Percentiles rank a stretch among this genome's conserved stretches.
Conservation (phyloP, 805 yeast genomes). For the Teunomyces tritomae region DNA sequence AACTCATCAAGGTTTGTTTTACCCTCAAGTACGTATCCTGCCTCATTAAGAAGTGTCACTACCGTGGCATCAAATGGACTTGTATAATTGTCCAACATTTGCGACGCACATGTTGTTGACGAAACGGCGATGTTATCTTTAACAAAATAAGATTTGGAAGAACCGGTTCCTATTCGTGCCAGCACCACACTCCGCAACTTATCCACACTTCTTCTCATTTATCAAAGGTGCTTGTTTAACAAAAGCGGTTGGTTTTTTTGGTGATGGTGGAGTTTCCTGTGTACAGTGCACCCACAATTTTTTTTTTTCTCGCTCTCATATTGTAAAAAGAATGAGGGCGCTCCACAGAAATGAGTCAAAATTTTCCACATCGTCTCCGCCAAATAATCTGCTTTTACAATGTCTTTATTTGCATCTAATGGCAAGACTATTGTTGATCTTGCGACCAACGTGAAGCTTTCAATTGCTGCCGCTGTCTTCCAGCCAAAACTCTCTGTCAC, state of each 20-base stretch:
- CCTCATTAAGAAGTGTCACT: conserved; percentile 46
- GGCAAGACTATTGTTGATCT: conserved; percentile 15
- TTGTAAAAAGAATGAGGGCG: no score
- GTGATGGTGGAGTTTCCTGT: no score
- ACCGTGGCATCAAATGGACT: conserved; percentile 87
- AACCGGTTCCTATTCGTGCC: background rate
- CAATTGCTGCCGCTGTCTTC: conserved; percentile 20
- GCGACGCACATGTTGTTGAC: conserved; percentile 80
- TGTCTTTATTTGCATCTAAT: conserved; percentile 9
- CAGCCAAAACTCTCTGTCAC: conserved; percentile 14
- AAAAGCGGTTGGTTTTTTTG: no score
- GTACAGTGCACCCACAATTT: no score
- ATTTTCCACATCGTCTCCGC: background rate
- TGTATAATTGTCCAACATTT: conserved; percentile 52
- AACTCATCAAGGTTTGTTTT: conserved; percentile 94
- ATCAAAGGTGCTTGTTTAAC: background rate
- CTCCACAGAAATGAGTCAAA: conserved; percentile 3
- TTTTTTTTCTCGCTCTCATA: no score
- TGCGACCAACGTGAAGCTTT: conserved; percentile 23
- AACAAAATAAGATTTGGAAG: conserved; percentile 20
- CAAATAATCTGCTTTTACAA: background rate
- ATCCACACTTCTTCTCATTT: background rate
- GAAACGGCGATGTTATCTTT: conserved; percentile 81
- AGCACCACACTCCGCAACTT: conserved; percentile 1
- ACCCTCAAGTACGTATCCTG: conserved; percentile 61